phyloP scores from a whole-genome alignment of 1,284 basidiomycete genomes.

The Sanghuangporus baumii region DNA sequence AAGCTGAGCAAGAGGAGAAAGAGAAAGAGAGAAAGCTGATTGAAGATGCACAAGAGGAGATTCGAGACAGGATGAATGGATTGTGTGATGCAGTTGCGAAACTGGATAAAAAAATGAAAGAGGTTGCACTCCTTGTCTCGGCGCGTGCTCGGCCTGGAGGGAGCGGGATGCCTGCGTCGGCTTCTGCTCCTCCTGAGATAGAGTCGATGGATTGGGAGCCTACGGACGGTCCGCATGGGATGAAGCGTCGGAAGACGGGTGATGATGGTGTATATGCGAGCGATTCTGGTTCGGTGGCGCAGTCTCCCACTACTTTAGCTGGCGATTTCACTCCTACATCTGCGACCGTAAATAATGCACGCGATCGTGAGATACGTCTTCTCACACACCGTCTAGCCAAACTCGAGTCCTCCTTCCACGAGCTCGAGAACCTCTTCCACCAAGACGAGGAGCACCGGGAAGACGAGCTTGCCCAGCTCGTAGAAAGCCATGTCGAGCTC shows the following conservation, averaged over 20 bases:
- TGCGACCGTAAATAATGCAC: not conserved
- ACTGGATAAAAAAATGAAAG: conserved; percentile 8
- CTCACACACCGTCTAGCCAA: conserved; percentile 34
- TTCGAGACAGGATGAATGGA: conserved; percentile 24
- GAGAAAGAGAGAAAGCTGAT: not conserved
- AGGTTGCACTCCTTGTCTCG: conserved; percentile 17
- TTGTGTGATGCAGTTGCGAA: conserved; percentile 22
- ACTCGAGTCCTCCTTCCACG: conserved; percentile 34
- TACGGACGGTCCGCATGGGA: not conserved
- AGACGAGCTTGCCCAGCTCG: conserved; percentile 34
- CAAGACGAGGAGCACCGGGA: conserved; percentile 32
- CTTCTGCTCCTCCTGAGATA: not conserved
- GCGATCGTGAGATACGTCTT: conserved; percentile 21
- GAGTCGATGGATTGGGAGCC: conserved; percentile 8
- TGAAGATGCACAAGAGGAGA: conserved; percentile 24
- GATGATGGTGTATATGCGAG: conserved; percentile 8
- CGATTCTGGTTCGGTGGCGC: not conserved
- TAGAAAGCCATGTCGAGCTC: conserved; percentile 33
- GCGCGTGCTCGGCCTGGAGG: conserved; percentile 15
- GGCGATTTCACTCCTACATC: not conserved
- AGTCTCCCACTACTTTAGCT: not conserved
- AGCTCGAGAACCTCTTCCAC: conserved; percentile 40
- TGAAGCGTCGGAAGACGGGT: conserved; percentile 10
- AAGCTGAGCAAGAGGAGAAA: not conserved
- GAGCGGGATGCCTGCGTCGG: not conserved